phyloP scores from a whole-genome alignment of 1,284 basidiomycete species.

The Schizophyllum amplum region DNA sequence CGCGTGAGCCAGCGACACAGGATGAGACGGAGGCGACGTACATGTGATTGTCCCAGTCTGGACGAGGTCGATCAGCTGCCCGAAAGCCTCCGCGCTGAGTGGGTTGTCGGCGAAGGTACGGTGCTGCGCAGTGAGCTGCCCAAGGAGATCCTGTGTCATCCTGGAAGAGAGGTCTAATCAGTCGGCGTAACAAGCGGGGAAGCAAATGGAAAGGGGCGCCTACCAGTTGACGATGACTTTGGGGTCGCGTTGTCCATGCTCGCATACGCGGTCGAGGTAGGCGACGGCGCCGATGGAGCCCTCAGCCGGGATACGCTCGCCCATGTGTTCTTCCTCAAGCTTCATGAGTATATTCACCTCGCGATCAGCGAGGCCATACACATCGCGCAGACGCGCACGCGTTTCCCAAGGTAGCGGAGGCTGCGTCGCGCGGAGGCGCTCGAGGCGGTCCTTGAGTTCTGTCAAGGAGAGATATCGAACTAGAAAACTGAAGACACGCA shows the following conservation, averaged over 20 bases:
- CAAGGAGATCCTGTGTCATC: slow-evolving; percentile 83
- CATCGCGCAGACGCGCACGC: slow-evolving; percentile 45
- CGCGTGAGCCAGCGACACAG: slow-evolving; percentile 6
- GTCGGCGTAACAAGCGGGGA: slow-evolving; percentile 1
- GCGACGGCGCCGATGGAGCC: slow-evolving; percentile 40
- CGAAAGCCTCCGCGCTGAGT: slow-evolving; percentile 57
- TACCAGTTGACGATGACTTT: slow-evolving; percentile 84
- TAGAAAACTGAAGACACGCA: slow-evolving; percentile 19
- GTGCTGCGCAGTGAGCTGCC: slow-evolving; percentile 58
- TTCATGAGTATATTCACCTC: slow-evolving; percentile 72
- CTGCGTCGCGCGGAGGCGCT: slow-evolving; percentile 44
- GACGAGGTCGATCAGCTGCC: slow-evolving; percentile 74
- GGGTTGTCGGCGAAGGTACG: slow-evolving; percentile 57
- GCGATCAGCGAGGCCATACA: slow-evolving; percentile 44
- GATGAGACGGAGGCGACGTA: slow-evolving; percentile 16
- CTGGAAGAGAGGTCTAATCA: slow-evolving; percentile 38
- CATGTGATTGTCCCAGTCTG: slow-evolving; percentile 63
- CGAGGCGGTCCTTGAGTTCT: slow-evolving; percentile 47
- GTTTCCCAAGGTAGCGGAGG: slow-evolving; percentile 77
- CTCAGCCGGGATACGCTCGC: slow-evolving; percentile 39
- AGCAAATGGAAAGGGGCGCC: slow-evolving; percentile 7
- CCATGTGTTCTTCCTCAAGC: slow-evolving; percentile 64
- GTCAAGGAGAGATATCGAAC: not conserved
- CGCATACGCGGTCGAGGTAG: slow-evolving; percentile 68
- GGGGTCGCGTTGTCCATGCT: slow-evolving; percentile 39